Conservation (phyloP, 192 early-diverging fungal species). For the Umbelopsis vinacea region DNA sequence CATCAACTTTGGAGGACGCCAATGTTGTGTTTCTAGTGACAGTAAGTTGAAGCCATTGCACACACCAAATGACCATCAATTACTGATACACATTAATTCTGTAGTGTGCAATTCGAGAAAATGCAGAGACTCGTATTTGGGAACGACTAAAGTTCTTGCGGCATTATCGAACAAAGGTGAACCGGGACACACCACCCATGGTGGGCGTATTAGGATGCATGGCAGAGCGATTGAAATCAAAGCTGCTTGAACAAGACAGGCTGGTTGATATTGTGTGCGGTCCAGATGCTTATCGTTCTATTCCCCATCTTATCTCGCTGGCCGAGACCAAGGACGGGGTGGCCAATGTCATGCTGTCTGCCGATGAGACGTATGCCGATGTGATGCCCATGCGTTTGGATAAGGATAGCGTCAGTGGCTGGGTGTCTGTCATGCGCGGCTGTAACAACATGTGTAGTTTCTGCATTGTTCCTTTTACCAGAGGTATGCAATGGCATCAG, state of each 20-base stretch:
- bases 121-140: constrained; percentile 78
- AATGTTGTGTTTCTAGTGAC: constrained; percentile 78
- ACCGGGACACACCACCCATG: constrained; percentile 59
- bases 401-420: constrained; percentile 66
- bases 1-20: constrained; percentile 55
- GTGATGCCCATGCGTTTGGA: constrained; percentile 74
- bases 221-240: constrained; percentile 77
- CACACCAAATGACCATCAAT: not conserved
- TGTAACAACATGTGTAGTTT: constrained; percentile 87
- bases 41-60: constrained; percentile 20
- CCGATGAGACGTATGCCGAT: constrained; percentile 82
- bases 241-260: constrained; percentile 68
- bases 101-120: constrained; percentile 75
- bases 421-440: constrained; percentile 77
- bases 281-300: constrained; percentile 76
- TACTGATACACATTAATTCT: not conserved
- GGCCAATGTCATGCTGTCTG: constrained; percentile 80
- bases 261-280: constrained; percentile 80
- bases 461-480: constrained; percentile 80
- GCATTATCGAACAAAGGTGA: constrained; percentile 57
- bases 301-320: constrained; percentile 73
- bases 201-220: constrained; percentile 83
- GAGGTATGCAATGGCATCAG: constrained; percentile 49
- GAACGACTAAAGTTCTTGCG: constrained; percentile 61
- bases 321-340: constrained; percentile 65